Evolutionary conservation across 768 basidiomycete species (phyloP).

Genomic region (Favolaschia claudopus): DNA sequence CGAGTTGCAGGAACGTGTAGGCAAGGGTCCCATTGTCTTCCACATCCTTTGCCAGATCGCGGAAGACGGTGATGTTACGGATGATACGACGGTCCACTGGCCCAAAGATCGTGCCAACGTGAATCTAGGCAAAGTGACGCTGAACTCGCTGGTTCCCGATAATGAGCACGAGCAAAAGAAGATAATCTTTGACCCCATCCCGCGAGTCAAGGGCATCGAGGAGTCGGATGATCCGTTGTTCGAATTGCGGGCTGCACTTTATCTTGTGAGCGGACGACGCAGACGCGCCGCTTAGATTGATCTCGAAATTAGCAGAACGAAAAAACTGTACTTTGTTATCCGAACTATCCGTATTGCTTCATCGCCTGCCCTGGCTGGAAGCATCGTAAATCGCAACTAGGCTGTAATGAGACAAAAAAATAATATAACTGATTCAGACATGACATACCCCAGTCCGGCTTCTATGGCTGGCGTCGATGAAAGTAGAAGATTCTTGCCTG

Average conservation of each 20-base stretch:
- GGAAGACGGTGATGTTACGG: conserved; percentile 26
- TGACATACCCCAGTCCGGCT: conserved; percentile 19
- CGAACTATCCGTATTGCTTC: conserved; percentile 14
- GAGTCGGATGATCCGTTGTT: conserved; percentile 28
- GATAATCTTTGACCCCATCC: conserved; percentile 31
- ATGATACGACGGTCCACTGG: conserved; percentile 30
- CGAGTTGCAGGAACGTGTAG: conserved; percentile 25
- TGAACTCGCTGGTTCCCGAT: conserved; percentile 17
- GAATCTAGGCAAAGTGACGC: conserved; percentile 23
- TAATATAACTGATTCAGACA: neutral
- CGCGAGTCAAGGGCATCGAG: conserved; percentile 27
- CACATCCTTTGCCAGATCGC: conserved; percentile 28
- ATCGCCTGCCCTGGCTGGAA: conserved; percentile 26
- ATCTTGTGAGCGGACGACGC: conserved; percentile 30
- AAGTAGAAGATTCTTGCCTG: conserved; percentile 12
- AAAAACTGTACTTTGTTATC: conserved; percentile 5
- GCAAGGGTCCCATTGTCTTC: conserved; percentile 22
- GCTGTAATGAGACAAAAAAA: neutral
- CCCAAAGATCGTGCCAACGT: conserved; percentile 27
- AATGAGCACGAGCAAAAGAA: conserved; percentile 25
- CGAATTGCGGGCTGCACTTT: conserved; percentile 29
- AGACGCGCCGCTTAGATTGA: conserved; percentile 18
- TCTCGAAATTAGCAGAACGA: conserved; percentile 6
- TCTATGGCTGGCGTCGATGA: conserved; percentile 11
- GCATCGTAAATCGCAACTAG: conserved; percentile 23